These are phyloP conservation scores for Pleurotus djamor DNA, from an alignment of 768 basidiomycete species.

Conservation along the genomic window DNA sequence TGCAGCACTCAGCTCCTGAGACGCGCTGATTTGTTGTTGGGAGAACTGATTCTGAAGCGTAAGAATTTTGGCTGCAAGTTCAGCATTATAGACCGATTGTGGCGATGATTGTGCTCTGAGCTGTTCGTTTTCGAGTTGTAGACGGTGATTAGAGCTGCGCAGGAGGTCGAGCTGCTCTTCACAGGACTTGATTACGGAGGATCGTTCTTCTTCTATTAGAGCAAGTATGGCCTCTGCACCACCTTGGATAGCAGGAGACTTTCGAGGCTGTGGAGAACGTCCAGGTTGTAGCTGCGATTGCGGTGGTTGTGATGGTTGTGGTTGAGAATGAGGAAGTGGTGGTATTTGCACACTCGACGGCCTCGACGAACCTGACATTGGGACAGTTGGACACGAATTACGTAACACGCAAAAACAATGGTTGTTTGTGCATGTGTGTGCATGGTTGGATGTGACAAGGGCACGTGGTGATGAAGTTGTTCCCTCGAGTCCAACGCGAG, in stretches of 20 bases:
- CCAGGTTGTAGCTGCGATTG: too few relatives aligned
- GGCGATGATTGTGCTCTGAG: not conserved
- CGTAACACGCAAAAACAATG: too few relatives aligned
- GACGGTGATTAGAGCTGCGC: not conserved
- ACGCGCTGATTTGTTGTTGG: not conserved
- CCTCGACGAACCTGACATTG: too few relatives aligned
- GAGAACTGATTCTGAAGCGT: not conserved
- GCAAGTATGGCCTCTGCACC: slow-evolving; percentile 16
- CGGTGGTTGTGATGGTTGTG: too few relatives aligned
- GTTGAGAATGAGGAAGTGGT: too few relatives aligned
- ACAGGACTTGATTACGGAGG: not conserved
- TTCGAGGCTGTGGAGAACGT: not conserved
- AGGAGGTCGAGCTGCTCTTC: not conserved
- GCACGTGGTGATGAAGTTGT: not conserved
- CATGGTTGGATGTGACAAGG: not conserved
- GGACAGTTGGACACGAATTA: too few relatives aligned
- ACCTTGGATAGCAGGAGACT: slow-evolving; percentile 14
- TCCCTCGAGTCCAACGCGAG: slow-evolving; percentile 1
- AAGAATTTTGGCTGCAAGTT: not conserved
- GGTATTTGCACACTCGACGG: too few relatives aligned
- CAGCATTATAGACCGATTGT: not conserved
- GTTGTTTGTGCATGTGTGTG: too few relatives aligned
- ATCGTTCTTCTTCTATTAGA: slow-evolving; percentile 17
- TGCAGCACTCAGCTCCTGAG: not conserved
- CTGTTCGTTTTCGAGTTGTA: not conserved